These are phyloP conservation scores for Phytophthora idaei DNA, from an alignment of 352 stramenopile genomes.

Conservation along the genomic window DNA sequence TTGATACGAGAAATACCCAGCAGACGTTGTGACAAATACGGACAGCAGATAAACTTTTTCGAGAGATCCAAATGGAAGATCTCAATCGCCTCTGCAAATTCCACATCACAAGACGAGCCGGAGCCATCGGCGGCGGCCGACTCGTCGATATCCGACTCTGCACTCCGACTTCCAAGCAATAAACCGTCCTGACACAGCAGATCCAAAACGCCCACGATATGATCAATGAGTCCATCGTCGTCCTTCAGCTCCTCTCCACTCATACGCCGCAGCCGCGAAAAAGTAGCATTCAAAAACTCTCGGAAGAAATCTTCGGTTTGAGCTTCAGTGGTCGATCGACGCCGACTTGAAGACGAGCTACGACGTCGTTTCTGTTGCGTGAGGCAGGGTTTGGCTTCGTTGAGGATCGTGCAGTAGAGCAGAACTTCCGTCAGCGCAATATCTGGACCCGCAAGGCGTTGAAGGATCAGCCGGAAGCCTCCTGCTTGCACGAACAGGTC, in stretches of 20 bases:
- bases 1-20: constrained; percentile 74
- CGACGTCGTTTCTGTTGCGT: constrained; percentile 60
- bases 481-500: constrained; percentile 86
- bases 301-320: constrained; percentile 82
- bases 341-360: constrained; percentile 46
- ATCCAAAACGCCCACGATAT: constrained; percentile 72
- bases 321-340: constrained; percentile 37
- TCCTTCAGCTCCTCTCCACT: constrained; percentile 78
- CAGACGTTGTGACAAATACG: constrained; percentile 77
- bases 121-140: constrained; percentile 22
- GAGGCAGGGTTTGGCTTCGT: constrained; percentile 79
- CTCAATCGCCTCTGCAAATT: constrained; percentile 80
- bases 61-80: constrained; percentile 86
- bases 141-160: constrained; percentile 34
- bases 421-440: constrained; percentile 65
- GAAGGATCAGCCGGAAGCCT: constrained; percentile 74
- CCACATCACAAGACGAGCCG: constrained; percentile 33
- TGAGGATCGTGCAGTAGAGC: constrained; percentile 71
- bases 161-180: constrained; percentile 47
- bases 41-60: constrained; percentile 88
- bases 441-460: constrained; percentile 53
- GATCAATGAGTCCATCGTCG: constrained; percentile 79
- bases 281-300: constrained; percentile 75
- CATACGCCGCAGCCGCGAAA: constrained; percentile 72
- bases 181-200: constrained; percentile 70